Conservation (phyloP, 192 early-diverging fungal species). For the Coemansia sp. region DNA sequence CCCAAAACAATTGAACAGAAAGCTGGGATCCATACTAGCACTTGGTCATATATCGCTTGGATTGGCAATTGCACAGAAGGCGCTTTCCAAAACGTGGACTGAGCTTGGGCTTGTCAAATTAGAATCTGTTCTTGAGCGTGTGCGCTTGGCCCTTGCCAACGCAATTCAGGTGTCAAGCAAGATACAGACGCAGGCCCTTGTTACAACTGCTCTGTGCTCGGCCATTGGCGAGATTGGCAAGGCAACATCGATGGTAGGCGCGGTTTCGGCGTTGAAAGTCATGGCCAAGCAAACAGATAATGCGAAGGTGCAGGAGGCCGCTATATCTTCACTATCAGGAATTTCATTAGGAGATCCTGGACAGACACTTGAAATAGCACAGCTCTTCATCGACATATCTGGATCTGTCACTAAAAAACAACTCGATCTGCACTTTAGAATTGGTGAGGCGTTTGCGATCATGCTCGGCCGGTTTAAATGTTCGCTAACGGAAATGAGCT, state of each 20-base stretch:
- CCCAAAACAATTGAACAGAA: conserved; percentile 56
- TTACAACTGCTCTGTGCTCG: conserved; percentile 62
- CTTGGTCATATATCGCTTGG: conserved; percentile 66
- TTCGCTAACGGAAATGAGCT: conserved; percentile 23
- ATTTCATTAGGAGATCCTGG: conserved; percentile 55
- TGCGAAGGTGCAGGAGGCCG: conserved; percentile 76
- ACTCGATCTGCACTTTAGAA: conserved; percentile 79
- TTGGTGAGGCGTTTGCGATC: conserved; percentile 76
- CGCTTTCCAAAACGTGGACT: conserved; percentile 24
- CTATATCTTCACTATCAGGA: conserved; percentile 67
- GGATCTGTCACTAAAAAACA: conserved; percentile 66
- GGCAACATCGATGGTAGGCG: conserved; percentile 4
- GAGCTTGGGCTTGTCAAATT: conserved; percentile 22
- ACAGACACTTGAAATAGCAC: conserved; percentile 33
- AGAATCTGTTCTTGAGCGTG: not conserved
- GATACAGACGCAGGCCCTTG: conserved; percentile 49
- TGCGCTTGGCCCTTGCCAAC: not conserved
- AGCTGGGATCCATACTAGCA: conserved; percentile 67
- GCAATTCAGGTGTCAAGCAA: conserved; percentile 13
- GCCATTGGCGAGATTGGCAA: conserved; percentile 72
- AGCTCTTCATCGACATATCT: conserved; percentile 60
- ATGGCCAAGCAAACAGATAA: conserved; percentile 67
- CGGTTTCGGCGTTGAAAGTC: conserved; percentile 27
- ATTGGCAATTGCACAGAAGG: conserved; percentile 14
- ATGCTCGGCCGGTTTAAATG: conserved; percentile 39